Percentiles rank a stretch among this genome's conserved stretches.
Evolutionary conservation across 495 filamentous ascomycete species (phyloP).

Genomic region (Tuber indicum): DNA sequence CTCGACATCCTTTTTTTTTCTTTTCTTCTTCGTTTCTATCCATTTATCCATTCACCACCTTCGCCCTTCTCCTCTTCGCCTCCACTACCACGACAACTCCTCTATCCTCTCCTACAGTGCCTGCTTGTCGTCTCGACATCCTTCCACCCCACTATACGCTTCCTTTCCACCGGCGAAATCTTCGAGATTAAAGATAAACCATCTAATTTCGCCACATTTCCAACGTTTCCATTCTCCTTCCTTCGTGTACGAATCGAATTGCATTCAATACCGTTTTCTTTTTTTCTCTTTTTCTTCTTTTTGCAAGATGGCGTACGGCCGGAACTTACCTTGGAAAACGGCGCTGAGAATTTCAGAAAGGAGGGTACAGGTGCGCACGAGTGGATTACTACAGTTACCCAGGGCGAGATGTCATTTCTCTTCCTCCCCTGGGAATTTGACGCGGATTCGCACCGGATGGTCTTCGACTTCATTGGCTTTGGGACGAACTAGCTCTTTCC

Average conservation of each 20-base stretch:
- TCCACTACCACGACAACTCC: neutral
- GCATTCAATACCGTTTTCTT: neutral
- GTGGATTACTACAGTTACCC: neutral
- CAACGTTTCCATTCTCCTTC: neutral
- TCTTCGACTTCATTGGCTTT: conserved; percentile 15
- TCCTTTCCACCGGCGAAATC: neutral
- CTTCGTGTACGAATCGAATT: neutral
- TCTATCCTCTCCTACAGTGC: neutral
- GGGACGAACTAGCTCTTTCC: conserved; percentile 6
- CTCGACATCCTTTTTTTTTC: neutral
- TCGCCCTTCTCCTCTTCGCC: neutral
- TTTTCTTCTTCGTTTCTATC: neutral
- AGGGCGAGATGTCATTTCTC: neutral
- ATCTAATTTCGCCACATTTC: neutral
- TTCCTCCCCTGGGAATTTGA: neutral
- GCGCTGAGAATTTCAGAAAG: conserved; percentile 17
- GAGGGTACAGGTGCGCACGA: conserved; percentile 15
- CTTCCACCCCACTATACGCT: neutral
- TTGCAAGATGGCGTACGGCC: conserved; percentile 33
- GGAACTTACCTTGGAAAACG: conserved; percentile 21
- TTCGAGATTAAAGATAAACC: neutral
- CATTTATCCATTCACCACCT: neutral
- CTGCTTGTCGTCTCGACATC: neutral
- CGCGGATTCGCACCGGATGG: conserved; percentile 19
- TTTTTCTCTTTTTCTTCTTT: neutral